A percentile compares a stretch with the other conserved stretches of the same genome.
Evolutionary conservation across 2,329 filamentous ascomycete genomes (phyloP).

Genomic region (Claviceps fusiformis): DNA sequence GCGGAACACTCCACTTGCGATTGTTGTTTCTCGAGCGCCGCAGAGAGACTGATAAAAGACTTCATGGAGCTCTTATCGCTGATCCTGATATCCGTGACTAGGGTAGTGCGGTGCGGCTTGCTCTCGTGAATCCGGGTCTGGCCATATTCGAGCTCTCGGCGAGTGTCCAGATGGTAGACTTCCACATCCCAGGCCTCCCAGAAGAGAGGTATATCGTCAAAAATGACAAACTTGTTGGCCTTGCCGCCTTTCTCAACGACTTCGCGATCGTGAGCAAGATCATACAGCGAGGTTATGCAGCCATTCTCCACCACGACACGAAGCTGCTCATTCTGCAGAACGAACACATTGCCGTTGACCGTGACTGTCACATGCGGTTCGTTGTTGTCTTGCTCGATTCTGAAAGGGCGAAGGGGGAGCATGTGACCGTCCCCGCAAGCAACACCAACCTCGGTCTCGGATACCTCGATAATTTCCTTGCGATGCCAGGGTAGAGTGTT

Average conservation of each 20-base stretch:
- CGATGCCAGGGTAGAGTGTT: constrained; percentile 85
- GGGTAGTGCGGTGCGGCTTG: constrained; percentile 62
- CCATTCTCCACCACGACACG: constrained; percentile 60
- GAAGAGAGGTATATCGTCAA: constrained; percentile 93
- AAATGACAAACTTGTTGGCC: constrained; percentile 85
- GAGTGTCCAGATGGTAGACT: constrained; percentile 83
- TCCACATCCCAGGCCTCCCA: constrained; percentile 99
- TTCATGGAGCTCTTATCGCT: constrained; percentile 77
- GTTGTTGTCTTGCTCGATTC: constrained; percentile 22
- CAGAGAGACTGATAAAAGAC: constrained; percentile 69
- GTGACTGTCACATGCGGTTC: constrained; percentile 38
- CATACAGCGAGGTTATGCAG: constrained; percentile 71
- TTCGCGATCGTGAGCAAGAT: constrained; percentile 60
- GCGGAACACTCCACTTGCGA: constrained; percentile 66
- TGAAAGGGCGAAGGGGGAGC: constrained; percentile 36
- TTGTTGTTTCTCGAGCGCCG: constrained; percentile 42
- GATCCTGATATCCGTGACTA: constrained; percentile 76
- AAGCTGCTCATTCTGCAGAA: constrained; percentile 67
- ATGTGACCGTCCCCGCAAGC: constrained; percentile 43
- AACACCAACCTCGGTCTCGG: constrained; percentile 36
- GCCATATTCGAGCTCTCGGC: constrained; percentile 57
- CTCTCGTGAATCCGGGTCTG: constrained; percentile 59
- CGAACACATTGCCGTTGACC: constrained; percentile 48
- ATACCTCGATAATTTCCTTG: constrained; percentile 56
- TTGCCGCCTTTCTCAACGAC: constrained; percentile 60